Percentiles rank a stretch among this genome's conserved stretches.
Conservation (phyloP, 768 basidiomycete genomes). For the Psilocybe cyanescens region DNA sequence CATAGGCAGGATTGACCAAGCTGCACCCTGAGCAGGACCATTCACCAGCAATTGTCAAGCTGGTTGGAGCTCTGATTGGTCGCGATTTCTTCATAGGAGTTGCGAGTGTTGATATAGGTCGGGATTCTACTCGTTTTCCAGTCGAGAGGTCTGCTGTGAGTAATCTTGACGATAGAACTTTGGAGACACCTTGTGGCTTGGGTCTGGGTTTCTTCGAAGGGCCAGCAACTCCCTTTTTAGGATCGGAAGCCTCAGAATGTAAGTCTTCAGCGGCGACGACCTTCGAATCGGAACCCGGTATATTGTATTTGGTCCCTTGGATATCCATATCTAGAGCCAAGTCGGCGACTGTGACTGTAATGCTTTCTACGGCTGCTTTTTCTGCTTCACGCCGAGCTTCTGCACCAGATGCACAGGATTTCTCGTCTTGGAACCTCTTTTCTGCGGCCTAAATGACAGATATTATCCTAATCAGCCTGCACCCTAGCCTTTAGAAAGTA, state of each 20-base stretch:
- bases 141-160: neutral
- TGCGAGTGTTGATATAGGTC: neutral
- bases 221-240: no score
- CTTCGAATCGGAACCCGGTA: no score
- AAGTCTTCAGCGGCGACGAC: no score
- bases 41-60: slow-evolving; percentile 19
- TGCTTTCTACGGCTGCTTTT: neutral
- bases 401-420: slow-evolving; percentile 31
- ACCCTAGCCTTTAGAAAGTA: neutral
- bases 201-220: no score
- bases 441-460: slow-evolving; percentile 75
- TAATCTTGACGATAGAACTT: neutral
- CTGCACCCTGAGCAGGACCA: slow-evolving; percentile 71
- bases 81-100: neutral
- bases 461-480: neutral
- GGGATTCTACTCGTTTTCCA: neutral
- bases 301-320: no score
- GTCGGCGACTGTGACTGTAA: neutral
- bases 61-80: neutral
- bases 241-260: no score
- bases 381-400: neutral
- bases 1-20: slow-evolving; percentile 54
- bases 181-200: neutral
- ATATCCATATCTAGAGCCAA: no score
- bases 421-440: slow-evolving; percentile 72